Base-by-base conservation (phyloP, 306 rosid species). In the Cercis canadensis region DNA sequence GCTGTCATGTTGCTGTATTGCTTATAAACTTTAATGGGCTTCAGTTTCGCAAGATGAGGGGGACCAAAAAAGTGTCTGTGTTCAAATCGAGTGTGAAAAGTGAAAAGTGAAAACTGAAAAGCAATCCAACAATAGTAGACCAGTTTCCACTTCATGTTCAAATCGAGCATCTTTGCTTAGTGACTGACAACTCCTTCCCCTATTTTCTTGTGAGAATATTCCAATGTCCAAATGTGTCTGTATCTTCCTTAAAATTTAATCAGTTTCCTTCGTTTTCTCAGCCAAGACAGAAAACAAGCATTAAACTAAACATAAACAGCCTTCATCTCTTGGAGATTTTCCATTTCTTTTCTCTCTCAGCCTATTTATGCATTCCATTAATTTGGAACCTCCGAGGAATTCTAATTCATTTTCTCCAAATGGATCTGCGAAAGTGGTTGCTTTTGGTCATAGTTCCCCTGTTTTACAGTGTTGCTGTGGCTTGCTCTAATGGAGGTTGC, bases 401-500 rank as follows among this genome's bases (percentile, higher is more conserved):
- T 24, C 29, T 24, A 1, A 2, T 10, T 44, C 5, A 21, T 60
- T 47, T 46, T 55, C 29, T 17, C 36, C 36, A 73, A 11, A 90
- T 87, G 96, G 78, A 31, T 69, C 60, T 71, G 72, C 69, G 17
- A 24, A 59, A 3, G 13, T 82, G 45, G 70, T 64, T 81, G 36
- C 32, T 81, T 62, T 6, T 72, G 67, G 44, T 78, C 50, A 19
- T 55, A 11, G 52, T 72, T 69, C 62, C 85, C 4, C 24, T 78
- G 50, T 29, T 80, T 72, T 51, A 69, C 51, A 32, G 66, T 32
- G 64, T 70, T 36, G 74, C 73, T 24, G 32, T 49, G 54, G 86
- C 77, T 56, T 88, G 91, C 78, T 90, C 98, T 51, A 44, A 78
- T 74, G 92, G 92, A 46, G 34, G 32, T 18, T 85, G 96, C 82